phyloP scores from a whole-genome alignment of 371 early-diverging fungal genomes.

The Lichtheimia corymbifera region DNA sequence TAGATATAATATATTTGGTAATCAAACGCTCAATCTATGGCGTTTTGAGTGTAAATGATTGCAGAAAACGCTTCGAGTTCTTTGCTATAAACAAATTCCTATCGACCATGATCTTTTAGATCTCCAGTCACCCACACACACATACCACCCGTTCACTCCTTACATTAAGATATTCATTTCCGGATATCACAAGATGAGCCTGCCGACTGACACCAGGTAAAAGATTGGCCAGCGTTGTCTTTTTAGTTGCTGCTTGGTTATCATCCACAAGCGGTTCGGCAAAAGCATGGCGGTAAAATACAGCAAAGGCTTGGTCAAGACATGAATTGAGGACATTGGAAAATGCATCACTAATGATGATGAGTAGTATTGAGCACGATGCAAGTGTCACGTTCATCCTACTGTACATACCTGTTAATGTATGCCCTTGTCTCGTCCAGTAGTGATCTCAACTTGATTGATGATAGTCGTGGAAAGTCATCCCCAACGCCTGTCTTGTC shows the following conservation, averaged over 20 bases:
- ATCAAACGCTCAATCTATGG: neutral
- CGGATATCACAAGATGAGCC: conserved; percentile 77
- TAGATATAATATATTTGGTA: too few species aligned
- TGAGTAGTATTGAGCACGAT: neutral
- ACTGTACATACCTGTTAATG: conserved; percentile 69
- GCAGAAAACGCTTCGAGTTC: conserved; percentile 76
- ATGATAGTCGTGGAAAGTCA: conserved; percentile 16
- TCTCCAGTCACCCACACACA: neutral
- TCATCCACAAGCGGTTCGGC: conserved; percentile 26
- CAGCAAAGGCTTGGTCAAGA: neutral
- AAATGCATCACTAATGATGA: neutral
- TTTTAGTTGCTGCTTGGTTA: conserved; percentile 32
- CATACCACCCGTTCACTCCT: conserved; percentile 5
- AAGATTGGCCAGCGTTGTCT: conserved; percentile 72
- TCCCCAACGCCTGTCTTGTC: too few species aligned
- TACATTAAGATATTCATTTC: conserved; percentile 82
- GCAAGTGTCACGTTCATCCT: neutral
- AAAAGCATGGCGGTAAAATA: conserved; percentile 41
- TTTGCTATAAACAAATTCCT: conserved; percentile 64
- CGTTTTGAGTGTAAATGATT: conserved; percentile 68
- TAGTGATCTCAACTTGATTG: conserved; percentile 54
- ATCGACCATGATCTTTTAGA: neutral
- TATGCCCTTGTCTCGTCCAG: conserved; percentile 82
- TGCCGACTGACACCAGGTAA: conserved; percentile 79
- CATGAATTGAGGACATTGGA: conserved; percentile 61